A percentile compares a stretch with the other conserved stretches of the same genome.
phyloP scores from a whole-genome alignment of 1,139 yeast genomes.

The Candida frijolesensis region DNA sequence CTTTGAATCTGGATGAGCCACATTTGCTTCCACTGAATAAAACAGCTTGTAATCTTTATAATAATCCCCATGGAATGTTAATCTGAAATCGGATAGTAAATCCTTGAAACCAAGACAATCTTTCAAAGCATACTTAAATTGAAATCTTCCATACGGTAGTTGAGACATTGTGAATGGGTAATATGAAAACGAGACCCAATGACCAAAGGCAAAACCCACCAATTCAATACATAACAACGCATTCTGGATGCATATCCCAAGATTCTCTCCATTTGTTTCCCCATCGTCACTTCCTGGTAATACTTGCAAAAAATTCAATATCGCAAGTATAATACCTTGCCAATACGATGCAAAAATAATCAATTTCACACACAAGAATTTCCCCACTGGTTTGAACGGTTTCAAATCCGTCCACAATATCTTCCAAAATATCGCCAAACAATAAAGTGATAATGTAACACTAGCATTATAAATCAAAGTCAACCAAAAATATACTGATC shows the following conservation, averaged over 20 bases:
- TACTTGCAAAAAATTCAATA: slow-evolving; percentile 57
- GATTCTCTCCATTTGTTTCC: slow-evolving; percentile 39
- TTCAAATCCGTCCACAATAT: slow-evolving; percentile 74
- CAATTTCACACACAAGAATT: slow-evolving; percentile 87
- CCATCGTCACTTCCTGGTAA: slow-evolving; percentile 34
- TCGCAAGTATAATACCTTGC: slow-evolving; percentile 81
- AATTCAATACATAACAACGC: slow-evolving; percentile 81
- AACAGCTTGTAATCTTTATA: slow-evolving; percentile 79
- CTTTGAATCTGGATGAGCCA: slow-evolving; percentile 68
- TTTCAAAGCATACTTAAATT: slow-evolving; percentile 60
- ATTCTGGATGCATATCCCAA: slow-evolving; percentile 70
- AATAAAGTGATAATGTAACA: slow-evolving; percentile 80
- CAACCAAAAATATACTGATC: slow-evolving; percentile 64
- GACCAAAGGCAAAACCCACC: slow-evolving; percentile 84
- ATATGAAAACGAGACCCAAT: slow-evolving; percentile 83
- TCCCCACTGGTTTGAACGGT: slow-evolving; percentile 87
- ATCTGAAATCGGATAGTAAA: slow-evolving; percentile 71
- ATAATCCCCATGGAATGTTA: slow-evolving; percentile 71
- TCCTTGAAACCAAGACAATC: slow-evolving; percentile 82
- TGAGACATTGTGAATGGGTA: slow-evolving; percentile 63
- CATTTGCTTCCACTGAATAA: slow-evolving; percentile 73
- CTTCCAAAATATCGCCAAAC: slow-evolving; percentile 90
- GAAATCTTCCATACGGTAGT: slow-evolving; percentile 70
- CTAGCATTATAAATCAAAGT: slow-evolving; percentile 75
- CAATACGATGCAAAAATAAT: slow-evolving; percentile 96